Base-by-base conservation (phyloP, 306 rosid species). In the Rosa persica region DNA sequence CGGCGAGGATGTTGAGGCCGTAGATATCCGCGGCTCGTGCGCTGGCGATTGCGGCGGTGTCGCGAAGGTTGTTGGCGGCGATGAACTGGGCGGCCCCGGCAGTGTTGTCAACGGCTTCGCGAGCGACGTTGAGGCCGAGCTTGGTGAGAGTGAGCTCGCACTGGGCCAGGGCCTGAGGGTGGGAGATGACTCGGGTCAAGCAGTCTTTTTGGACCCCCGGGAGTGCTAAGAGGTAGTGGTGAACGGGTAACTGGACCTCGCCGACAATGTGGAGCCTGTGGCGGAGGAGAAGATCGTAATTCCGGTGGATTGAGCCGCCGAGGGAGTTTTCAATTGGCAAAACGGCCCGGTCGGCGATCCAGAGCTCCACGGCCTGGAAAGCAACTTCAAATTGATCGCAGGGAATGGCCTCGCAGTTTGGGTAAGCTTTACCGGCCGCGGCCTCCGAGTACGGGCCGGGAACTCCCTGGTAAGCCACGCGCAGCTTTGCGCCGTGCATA, bases 401-500 rank as follows among this genome's bases (percentile, higher is more conserved):
- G 0, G 98, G 98, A 20, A 95, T 95, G 82, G 98, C 98, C 36
- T 95, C 98, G 75, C 98, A 95, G 58, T 92, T 92, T 2, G 93
- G 98, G 58, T 95, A 95, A 3, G 98, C 98, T 66, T 95, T 92
- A 0, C 97, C 98, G 23, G 98, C 98, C 6, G 98, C 98, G 0
- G 98, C 98, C 72, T 95, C 98, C 0, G 98, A 95, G 82, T 95
- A 95, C 0, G 98, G 98, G 11, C 98, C 98, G 17, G 98, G 98
- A 3, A 91, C 98, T 0, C 98, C 98, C 40, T 95, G 98, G 75
- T 95, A 95, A 0, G 98, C 98, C 5, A 95, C 98, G 22, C 98
- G 93, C 1, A 95, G 89, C 79, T 76, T 77, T 2, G 97, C 81
- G 11, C 98, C 98, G 90, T 95, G 98, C 98, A 90, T 95, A 66